Evolutionary conservation across 768 basidiomycete species (phyloP), one percentile per base, ranked within the genome.

Genomic region (Boletus rex-veris): DNA sequence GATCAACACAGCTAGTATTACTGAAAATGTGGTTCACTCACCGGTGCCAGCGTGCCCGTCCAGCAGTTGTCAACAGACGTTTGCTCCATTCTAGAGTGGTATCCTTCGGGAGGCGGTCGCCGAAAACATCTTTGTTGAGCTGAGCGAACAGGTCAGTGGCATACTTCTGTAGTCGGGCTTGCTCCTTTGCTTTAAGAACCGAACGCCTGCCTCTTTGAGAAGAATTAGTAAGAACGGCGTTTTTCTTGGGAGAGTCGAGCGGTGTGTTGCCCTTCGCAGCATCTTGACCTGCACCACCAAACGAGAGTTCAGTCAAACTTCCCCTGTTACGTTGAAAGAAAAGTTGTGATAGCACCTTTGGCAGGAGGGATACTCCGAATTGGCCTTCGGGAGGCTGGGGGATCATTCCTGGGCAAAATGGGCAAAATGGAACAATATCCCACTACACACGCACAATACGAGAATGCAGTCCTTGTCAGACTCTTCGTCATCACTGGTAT

Each of bases 11-110:
- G 12, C 33, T 15, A 10, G 6, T 28, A 11, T 46, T 15, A 15
- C 21, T 41, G 18, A n/a, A 19, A 21, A 11, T n/a, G 30, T 39
- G 31, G 24, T 26, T 45, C 31, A 39, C 69, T 56, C 54, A 84
- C 87, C 78, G 71, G 55, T 81, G 78, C 77, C 79, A 89, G 57
- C 76, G 80, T 7, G 88, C 88, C 62, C 80, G 74, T 4, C 88
- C 88, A 3, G 88, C 88, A 0, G 88, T 90, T 2, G 81, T 82
- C 50, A 81, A 58, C 33, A 90, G 61, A 33, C 84, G 74, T 57
- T 81, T 83, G 59, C 75, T 90, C 88, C 88, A 90, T 42, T 74
- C 77, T 4, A 90, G 66, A 52, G 75, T 71, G 1, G 86, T 85
- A 7, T 77, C 67, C 16, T 65, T 63, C 4, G 88, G 86, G 19